A percentile compares a stretch with the other conserved stretches of the same genome.
These are phyloP conservation scores for Mortierella sp. DNA, from an alignment of 371 early-diverging fungal species.

Conservation along the genomic window DNA sequence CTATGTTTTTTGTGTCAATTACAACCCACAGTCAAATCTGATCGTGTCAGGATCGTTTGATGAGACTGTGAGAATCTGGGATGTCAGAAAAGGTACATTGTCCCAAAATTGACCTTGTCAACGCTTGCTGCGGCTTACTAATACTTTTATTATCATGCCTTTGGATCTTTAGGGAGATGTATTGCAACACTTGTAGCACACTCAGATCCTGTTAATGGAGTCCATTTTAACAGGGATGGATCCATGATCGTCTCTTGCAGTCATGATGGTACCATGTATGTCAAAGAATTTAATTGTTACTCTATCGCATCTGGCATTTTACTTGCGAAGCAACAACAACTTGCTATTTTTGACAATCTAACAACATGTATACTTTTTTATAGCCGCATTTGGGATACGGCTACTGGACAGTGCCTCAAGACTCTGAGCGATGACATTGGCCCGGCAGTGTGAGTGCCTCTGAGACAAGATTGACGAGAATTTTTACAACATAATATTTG, in stretches of 20 bases:
- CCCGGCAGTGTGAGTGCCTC: constrained; percentile 84
- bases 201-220: constrained; percentile 96
- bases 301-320: neutral
- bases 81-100: constrained; percentile 84
- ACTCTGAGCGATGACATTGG: constrained; percentile 95
- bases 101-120: neutral
- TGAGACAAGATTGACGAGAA: neutral
- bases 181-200: constrained; percentile 94
- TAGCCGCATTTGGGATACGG: constrained; percentile 97
- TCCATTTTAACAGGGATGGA: constrained; percentile 97
- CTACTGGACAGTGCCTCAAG: constrained; percentile 96
- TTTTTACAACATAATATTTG: neutral
- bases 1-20: constrained; percentile 98
- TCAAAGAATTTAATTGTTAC: neutral
- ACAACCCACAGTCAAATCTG: constrained; percentile 92
- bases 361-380: constrained; percentile 10
- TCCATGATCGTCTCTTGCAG: constrained; percentile 96
- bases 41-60: constrained; percentile 99
- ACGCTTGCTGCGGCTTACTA: neutral
- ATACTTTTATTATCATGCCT: neutral
- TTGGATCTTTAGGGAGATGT: constrained; percentile 76
- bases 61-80: constrained; percentile 97
- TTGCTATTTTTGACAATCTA: neutral
- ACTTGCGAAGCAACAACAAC: too few species aligned
- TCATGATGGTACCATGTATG: constrained; percentile 95